Evolutionary conservation across 2,329 filamentous ascomycete genomes (phyloP), one percentile per base, ranked within the genome.

Genomic region (Aspergillus arachidicola): DNA sequence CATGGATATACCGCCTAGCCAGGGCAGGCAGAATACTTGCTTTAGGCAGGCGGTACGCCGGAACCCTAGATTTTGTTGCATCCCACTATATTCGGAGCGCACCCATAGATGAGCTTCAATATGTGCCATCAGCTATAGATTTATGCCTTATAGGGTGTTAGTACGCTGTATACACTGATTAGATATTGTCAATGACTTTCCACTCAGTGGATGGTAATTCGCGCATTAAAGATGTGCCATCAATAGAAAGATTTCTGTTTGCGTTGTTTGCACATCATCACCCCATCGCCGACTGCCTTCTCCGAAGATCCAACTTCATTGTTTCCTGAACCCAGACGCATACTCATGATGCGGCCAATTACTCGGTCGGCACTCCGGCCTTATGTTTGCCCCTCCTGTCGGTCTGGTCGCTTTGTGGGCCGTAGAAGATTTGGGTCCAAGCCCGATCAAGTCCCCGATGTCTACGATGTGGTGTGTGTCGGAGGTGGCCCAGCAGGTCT

Each of bases 401-500:
- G 74, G 34, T 71, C 70, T 58, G 38, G 61, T 68, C 41, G 68
- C 66, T 32, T 63, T 14, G 12, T 68, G 21, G 61, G 67, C 19
- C 68, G 71, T 45, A 73, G 78, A 58, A 69, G 64, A 55, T 78
- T 79, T 56, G 73, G 71, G 2, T 77, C 78, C 28, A 73, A 73
- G 54, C 36, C 78, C 12, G 71, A 73, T 16, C 64, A 75, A 54
- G 71, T 75, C 58, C 87, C 88, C 12, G 91, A 96, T 68, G 89
- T 97, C 72, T 97, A 95, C 82, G 93, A 97, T 85, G 91, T 97
- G 36, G 92, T 97, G 66, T 95, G 93, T 72, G 91, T 97, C 59
- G 93, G 93, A 65, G 94, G 93, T 65, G 93, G 94, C 6, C 93
- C 94, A 28, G 93, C 93, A 51, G 94, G 94, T 60, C 84, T 99